Evolutionary conservation across 139 green algal genomes (phyloP).

Genomic region (Gonium pectorale): DNA sequence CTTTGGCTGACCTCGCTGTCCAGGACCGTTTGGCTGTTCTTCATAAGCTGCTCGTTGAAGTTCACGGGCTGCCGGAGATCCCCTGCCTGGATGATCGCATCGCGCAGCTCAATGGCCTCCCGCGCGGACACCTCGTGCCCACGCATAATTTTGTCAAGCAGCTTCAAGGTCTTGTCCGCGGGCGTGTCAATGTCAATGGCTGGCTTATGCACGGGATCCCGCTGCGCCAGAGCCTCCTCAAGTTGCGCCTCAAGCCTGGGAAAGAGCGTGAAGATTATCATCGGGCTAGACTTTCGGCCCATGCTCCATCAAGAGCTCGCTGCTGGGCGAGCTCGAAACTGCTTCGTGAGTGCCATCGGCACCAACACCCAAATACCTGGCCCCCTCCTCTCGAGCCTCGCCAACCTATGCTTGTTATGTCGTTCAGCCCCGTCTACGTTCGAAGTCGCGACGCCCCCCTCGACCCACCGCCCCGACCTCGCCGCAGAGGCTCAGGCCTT

Average conservation of each 20-base stretch:
- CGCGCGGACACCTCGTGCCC: constrained; percentile 54
- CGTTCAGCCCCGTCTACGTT: too few species aligned
- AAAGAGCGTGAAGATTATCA: background rate
- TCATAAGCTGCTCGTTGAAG: constrained; percentile 73
- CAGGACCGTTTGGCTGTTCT: constrained; percentile 62
- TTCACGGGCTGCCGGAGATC: constrained; percentile 71
- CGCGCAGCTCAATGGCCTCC: constrained; percentile 65
- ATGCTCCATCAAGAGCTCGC: too few species aligned
- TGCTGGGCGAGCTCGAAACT: too few species aligned
- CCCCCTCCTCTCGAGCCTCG: too few species aligned
- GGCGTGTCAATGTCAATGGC: constrained; percentile 73
- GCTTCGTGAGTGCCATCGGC: too few species aligned
- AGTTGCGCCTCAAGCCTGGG: constrained; percentile 61
- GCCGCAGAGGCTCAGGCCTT: background rate
- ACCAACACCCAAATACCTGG: too few species aligned
- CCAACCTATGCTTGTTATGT: too few species aligned
- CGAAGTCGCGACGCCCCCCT: too few species aligned
- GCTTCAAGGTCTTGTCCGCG: constrained; percentile 74
- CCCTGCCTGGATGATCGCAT: constrained; percentile 61
- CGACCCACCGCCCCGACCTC: constrained; percentile 49
- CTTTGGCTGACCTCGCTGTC: constrained; percentile 63
- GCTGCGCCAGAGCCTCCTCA: constrained; percentile 60
- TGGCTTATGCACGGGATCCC: constrained; percentile 56
- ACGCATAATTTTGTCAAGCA: constrained; percentile 72
- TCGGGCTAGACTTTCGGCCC: too few species aligned